Evolutionary conservation across 2,329 filamentous ascomycete species (phyloP), one percentile per base, ranked within the genome.

Genomic region (Lachnellula willkommii): DNA sequence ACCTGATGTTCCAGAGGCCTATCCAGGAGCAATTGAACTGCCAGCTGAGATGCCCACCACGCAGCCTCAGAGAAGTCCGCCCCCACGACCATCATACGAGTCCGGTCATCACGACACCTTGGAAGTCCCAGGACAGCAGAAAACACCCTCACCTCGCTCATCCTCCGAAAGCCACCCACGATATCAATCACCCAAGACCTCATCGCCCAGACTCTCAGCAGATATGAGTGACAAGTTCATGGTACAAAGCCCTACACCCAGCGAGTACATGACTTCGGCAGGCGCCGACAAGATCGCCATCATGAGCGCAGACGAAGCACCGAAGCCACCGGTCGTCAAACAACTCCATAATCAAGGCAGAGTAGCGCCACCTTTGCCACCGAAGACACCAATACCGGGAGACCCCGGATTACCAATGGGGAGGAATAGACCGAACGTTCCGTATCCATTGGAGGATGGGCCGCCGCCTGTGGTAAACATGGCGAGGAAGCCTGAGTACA

Each of bases 381-480:
- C 89, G 9, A 92, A 93, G 71, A 90, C 86, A 1, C 88, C 88
- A 0, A 78, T 91, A 3, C 82, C 79, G 0, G 84, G 82, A 56
- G 28, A 32, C 28, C 75, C 62, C 59, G 51, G 68, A 66, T 43
- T 51, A 15, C 53, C 53, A 24, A 48, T 53, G 2, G 60, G 62
- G 5, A 58, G 63, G 28, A 61, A 45, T 63, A 70, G 60, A 47
- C 54, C 50, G 5, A 60, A 70, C 1, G 70, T 75, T 8, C 79
- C 89, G 36, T 96, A 96, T 70, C 93, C 93, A 0, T 73, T 89
- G 48, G 85, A 84, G 47, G 88, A 95, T 66, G 88, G 87, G 26
- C 86, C 88, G 28, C 92, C 93, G 17, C 93, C 93, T 3, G 77
- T 82, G 6, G 90, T 95, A 7, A 95, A 95, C 66, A 88, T 90